These are phyloP conservation scores for Chaetomium cochliodes DNA, from an alignment of 495 filamentous ascomycete genomes.

Conservation along the genomic window DNA sequence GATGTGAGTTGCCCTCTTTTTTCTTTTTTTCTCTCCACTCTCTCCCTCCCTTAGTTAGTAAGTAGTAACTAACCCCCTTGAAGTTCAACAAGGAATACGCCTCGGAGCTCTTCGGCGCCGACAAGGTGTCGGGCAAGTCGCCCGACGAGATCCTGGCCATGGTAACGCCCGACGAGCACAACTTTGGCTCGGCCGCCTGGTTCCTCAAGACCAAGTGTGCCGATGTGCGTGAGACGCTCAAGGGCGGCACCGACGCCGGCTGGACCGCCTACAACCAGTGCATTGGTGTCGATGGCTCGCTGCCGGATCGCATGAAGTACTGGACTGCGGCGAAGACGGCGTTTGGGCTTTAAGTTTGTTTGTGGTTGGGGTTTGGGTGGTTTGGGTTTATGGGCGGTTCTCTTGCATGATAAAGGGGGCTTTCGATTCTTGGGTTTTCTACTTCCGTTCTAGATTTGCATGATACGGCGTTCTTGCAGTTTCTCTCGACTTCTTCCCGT, in stretches of 20 bases:
- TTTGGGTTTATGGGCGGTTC: neutral
- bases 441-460: too few relatives aligned
- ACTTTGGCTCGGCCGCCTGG: conserved; percentile 76
- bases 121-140: conserved; percentile 39
- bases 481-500: too few relatives aligned
- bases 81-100: conserved; percentile 50
- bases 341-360: conserved; percentile 38
- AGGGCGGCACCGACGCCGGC: conserved; percentile 52
- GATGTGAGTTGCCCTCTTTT: conserved; percentile 21
- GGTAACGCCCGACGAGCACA: conserved; percentile 58
- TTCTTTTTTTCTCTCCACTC: too few relatives aligned
- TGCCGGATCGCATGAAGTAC: conserved; percentile 48
- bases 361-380: too few relatives aligned
- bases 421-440: neutral
- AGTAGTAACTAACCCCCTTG: too few relatives aligned
- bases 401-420: neutral
- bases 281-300: conserved; percentile 51
- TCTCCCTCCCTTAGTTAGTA: too few relatives aligned
- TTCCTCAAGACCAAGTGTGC: conserved; percentile 67
- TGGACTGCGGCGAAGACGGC: conserved; percentile 54
- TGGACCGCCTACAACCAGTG: conserved; percentile 66
- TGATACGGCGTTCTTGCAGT: too few relatives aligned
- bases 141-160: conserved; percentile 55
- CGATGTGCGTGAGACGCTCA: conserved; percentile 48
- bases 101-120: conserved; percentile 48